phyloP scores from a whole-genome alignment of 139 green algal genomes.

The Chlamydomonas sphaeroides region DNA sequence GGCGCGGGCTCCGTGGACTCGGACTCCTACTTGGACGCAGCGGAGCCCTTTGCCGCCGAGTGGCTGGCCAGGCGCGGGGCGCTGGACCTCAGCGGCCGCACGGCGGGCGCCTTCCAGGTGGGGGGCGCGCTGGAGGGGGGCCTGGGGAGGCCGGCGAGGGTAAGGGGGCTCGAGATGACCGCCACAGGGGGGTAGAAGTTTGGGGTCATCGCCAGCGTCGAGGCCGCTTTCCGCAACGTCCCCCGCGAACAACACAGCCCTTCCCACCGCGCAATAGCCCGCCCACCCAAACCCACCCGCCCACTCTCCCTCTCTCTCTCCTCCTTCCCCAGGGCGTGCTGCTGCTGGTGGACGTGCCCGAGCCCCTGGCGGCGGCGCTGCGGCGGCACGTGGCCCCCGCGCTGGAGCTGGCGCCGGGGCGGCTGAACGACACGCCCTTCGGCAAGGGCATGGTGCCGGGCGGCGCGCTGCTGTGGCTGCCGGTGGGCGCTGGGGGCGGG shows the following conservation, averaged over 20 bases:
- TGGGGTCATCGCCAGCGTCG: no score
- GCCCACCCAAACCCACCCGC: no score
- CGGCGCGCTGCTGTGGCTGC: conserved; percentile 14
- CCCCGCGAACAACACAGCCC: no score
- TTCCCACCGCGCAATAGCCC: no score
- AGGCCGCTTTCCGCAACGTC: no score
- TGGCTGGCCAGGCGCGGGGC: conserved; percentile 47
- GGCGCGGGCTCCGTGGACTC: conserved; percentile 4
- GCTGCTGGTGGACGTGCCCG: conserved; percentile 39
- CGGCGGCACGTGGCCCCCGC: not conserved
- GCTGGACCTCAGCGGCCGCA: conserved; percentile 19
- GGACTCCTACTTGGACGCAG: conserved; percentile 54
- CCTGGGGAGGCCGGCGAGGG: no score
- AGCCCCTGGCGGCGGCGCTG: conserved; percentile 15
- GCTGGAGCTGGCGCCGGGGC: not conserved
- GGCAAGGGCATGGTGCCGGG: conserved; percentile 43
- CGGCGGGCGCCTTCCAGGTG: conserved; percentile 19
- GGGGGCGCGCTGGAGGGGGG: no score
- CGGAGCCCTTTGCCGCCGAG: conserved; percentile 62
- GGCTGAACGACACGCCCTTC: conserved; percentile 24
- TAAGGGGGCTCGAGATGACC: no score
- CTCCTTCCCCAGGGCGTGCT: conserved; percentile 52
- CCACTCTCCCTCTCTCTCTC: no score
- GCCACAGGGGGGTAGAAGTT: no score
- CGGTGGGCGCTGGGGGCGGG: not conserved